Conservation (phyloP, 352 stramenopile species). For the Elongisporangium undulatum region DNA sequence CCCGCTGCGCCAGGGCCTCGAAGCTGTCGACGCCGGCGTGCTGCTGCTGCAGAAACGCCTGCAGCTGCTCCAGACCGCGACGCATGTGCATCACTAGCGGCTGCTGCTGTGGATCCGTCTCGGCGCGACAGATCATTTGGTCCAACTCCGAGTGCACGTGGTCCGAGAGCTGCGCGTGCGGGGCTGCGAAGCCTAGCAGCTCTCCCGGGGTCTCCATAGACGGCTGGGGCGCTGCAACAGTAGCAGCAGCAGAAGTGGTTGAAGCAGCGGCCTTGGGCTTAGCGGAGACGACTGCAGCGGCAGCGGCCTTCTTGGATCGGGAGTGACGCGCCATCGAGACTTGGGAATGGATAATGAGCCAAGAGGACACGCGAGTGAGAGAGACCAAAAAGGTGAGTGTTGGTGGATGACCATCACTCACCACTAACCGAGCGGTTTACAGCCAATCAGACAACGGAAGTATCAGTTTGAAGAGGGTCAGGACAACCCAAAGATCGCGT, state of each 20-base stretch:
- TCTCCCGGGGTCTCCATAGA: neutral
- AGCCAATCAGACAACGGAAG: too few relatives aligned
- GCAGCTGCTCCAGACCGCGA: slow-evolving; percentile 42
- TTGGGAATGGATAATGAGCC: too few relatives aligned
- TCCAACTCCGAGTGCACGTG: slow-evolving; percentile 31
- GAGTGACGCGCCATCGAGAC: too few relatives aligned
- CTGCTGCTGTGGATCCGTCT: slow-evolving; percentile 6
- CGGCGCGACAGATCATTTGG: slow-evolving; percentile 12
- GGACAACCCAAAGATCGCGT: too few relatives aligned
- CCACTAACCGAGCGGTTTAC: too few relatives aligned
- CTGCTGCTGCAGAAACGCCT: slow-evolving; percentile 37
- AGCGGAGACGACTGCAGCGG: too few relatives aligned
- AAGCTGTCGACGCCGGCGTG: slow-evolving; percentile 27
- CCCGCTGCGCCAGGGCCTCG: slow-evolving; percentile 22
- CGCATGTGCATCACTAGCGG: slow-evolving; percentile 37
- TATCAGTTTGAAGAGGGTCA: too few relatives aligned
- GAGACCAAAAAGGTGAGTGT: too few relatives aligned
- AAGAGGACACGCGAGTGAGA: too few relatives aligned
- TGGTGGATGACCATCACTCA: too few relatives aligned
- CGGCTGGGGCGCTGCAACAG: neutral
- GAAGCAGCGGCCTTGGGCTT: neutral
- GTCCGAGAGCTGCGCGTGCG: slow-evolving; percentile 28
- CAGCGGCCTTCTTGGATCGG: too few relatives aligned
- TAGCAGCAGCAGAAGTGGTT: neutral
- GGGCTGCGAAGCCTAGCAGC: slow-evolving; percentile 32